Percentiles rank a stretch among this genome's conserved stretches.
Conservation (phyloP, 768 basidiomycete genomes). For the Lyophyllum decastes region DNA sequence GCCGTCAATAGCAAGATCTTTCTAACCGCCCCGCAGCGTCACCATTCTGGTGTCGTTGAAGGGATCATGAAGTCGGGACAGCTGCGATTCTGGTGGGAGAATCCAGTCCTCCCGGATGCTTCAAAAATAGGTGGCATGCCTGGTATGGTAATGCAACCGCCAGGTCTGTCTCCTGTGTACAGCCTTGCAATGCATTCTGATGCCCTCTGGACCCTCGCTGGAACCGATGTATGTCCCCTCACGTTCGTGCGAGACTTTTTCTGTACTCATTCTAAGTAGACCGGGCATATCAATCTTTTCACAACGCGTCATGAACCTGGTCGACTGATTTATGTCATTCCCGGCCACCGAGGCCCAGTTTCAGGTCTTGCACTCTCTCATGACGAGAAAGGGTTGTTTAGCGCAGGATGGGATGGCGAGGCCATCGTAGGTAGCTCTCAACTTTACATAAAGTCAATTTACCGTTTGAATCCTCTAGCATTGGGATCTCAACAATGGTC, state of each 20-base stretch:
- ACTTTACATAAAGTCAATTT: conserved; percentile 8
- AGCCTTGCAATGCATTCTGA: conserved; percentile 92
- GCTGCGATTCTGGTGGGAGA: conserved; percentile 90
- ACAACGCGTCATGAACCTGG: conserved; percentile 94
- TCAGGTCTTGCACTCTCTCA: conserved; percentile 82
- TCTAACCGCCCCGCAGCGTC: conserved; percentile 85
- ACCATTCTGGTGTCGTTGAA: conserved; percentile 89
- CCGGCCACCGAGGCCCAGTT: conserved; percentile 78
- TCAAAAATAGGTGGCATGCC: conserved; percentile 25
- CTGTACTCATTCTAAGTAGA: conserved; percentile 41
- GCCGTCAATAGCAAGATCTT: conserved; percentile 87
- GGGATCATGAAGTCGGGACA: conserved; percentile 90
- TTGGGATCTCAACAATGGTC: conserved; percentile 97
- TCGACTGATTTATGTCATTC: conserved; percentile 67
- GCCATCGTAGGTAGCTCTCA: conserved; percentile 60
- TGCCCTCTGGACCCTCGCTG: conserved; percentile 89
- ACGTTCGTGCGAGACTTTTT: conserved; percentile 9
- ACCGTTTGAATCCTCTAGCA: conserved; percentile 54
- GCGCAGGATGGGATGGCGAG: conserved; percentile 94
- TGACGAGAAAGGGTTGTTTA: conserved; percentile 84
- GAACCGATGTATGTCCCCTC: conserved; percentile 67
- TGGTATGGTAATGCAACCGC: conserved; percentile 44
- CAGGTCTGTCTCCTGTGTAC: conserved; percentile 72
- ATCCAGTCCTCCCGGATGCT: conserved; percentile 42
- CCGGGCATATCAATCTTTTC: conserved; percentile 90